Conservation (phyloP, 1,284 basidiomycete species). For the Sporisorium sorghi region DNA sequence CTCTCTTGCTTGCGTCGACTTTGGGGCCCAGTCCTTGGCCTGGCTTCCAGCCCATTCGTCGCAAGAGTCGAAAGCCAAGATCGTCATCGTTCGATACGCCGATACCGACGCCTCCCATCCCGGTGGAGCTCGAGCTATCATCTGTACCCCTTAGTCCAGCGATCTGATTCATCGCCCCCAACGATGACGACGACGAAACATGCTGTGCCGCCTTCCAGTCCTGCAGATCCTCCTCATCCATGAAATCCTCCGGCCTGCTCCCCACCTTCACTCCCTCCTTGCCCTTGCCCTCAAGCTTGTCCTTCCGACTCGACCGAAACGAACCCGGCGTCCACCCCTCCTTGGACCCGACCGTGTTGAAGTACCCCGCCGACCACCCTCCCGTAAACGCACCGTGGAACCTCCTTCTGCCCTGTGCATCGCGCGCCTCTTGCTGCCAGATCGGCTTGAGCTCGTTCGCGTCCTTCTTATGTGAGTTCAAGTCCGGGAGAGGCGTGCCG, state of each 20-base stretch:
- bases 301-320: constrained; percentile 74
- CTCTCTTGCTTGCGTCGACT: constrained; percentile 81
- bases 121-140: background rate
- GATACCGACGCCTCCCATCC: constrained; percentile 3
- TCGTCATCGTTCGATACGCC: background rate
- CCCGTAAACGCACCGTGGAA: constrained; percentile 98
- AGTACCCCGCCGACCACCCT: constrained; percentile 96
- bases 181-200: constrained; percentile 68
- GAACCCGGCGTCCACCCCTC: constrained; percentile 96
- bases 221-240: constrained; percentile 97
- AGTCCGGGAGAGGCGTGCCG: constrained; percentile 88
- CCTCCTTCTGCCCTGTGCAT: constrained; percentile 90
- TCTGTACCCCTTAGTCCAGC: constrained; percentile 10
- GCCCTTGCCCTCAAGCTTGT: constrained; percentile 17
- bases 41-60: constrained; percentile 93
- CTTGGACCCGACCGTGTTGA: constrained; percentile 93
- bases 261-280: constrained; percentile 70
- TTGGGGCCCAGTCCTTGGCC: constrained; percentile 94
- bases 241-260: constrained; percentile 84
- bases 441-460: constrained; percentile 91
- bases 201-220: constrained; percentile 80
- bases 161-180: constrained; percentile 7
- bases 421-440: constrained; percentile 96
- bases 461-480: constrained; percentile 85
- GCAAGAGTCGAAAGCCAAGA: constrained; percentile 75